phyloP scores from a whole-genome alignment of 345 rosid genomes.

The Luvunga scandens region DNA sequence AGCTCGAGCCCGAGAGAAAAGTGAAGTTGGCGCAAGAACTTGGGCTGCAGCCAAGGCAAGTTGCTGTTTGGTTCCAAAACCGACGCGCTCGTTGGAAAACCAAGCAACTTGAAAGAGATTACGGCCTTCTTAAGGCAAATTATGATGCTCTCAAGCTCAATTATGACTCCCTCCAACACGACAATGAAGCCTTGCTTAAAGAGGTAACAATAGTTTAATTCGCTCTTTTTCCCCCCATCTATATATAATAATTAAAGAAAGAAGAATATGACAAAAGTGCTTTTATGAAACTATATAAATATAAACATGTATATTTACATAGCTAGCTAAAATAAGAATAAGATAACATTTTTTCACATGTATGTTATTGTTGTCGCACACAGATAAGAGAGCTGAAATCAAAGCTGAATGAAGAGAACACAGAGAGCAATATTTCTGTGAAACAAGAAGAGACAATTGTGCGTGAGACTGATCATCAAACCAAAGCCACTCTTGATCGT shows the following conservation, averaged over 20 bases:
- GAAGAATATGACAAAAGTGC: not conserved
- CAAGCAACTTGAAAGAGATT: conserved; percentile 75
- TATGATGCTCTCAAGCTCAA: conserved; percentile 58
- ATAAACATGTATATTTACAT: no score
- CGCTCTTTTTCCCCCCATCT: no score
- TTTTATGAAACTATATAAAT: not conserved
- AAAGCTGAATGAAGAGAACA: conserved; percentile 55
- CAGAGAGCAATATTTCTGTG: conserved; percentile 59
- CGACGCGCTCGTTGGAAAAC: conserved; percentile 91
- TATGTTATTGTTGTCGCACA: not conserved
- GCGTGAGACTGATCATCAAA: conserved; percentile 34
- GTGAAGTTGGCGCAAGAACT: conserved; percentile 80
- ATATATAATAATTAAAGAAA: no score
- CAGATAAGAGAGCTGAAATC: conserved; percentile 79
- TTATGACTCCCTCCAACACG: conserved; percentile 65
- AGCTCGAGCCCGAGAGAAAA: conserved; percentile 85
- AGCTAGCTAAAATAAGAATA: no score
- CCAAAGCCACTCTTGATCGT: not conserved
- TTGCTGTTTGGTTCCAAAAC: conserved; percentile 91
- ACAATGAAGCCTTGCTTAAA: conserved; percentile 73
- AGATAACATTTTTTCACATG: no score
- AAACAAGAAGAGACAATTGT: conserved; percentile 54
- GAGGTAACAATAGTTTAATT: conserved; percentile 44
- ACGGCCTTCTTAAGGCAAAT: conserved; percentile 50
- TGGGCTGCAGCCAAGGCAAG: conserved; percentile 83